Percentiles rank a stretch among this genome's conserved stretches.
Conservation (phyloP, 148 eudicot genomes). For the Chenopodium album region DNA sequence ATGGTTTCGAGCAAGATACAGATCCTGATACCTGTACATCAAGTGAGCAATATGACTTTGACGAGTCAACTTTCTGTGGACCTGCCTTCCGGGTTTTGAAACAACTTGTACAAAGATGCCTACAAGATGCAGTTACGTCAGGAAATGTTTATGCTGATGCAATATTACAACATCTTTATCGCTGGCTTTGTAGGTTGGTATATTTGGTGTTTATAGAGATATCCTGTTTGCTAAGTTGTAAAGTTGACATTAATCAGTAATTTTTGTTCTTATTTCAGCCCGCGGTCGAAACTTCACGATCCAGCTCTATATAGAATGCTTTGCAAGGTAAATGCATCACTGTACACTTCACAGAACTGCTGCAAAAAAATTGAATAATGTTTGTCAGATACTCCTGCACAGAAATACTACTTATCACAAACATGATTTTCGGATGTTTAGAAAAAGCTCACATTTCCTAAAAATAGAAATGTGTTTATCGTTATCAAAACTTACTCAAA, state of each 20-base stretch:
- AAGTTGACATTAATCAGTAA: not conserved
- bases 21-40: constrained; percentile 41
- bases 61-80: constrained; percentile 79
- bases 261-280: constrained; percentile 52
- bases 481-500: not conserved
- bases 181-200: constrained; percentile 97
- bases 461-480: not conserved
- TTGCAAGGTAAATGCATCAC: constrained; percentile 61
- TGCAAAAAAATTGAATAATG: not conserved
- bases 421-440: not conserved
- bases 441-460: not conserved
- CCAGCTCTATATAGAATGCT: constrained; percentile 94
- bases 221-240: not conserved
- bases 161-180: constrained; percentile 86
- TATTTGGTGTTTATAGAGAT: constrained; percentile 8
- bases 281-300: constrained; percentile 92
- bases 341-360: not conserved
- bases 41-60: constrained; percentile 62
- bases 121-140: constrained; percentile 79
- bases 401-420: not conserved
- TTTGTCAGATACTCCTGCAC: not conserved
- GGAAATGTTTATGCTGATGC: constrained; percentile 96
- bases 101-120: constrained; percentile 90
- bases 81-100: constrained; percentile 87
- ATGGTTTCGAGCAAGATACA: constrained; percentile 73